Conservation (phyloP, 805 yeast species). For the Cyberlindnera euphorbiiphila region DNA sequence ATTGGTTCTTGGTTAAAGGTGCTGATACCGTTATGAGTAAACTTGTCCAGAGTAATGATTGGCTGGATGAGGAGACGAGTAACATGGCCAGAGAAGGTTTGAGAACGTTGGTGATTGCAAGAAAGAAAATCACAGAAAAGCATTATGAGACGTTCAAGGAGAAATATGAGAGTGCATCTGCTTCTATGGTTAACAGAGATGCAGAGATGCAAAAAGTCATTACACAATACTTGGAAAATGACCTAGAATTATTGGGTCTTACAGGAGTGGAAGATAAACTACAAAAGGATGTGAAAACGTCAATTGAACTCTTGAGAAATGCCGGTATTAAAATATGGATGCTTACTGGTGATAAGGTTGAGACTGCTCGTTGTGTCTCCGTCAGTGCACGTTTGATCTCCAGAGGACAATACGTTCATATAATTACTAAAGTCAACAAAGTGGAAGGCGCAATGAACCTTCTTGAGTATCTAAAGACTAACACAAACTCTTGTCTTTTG, state of each 20-base stretch:
- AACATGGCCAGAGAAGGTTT: constrained; percentile 99
- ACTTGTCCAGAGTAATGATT: constrained; percentile 82
- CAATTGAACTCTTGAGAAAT: constrained; percentile 86
- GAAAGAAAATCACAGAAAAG: constrained; percentile 58
- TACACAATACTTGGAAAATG: constrained; percentile 67
- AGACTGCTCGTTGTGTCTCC: constrained; percentile 96
- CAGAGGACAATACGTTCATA: constrained; percentile 91
- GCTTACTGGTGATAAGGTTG: constrained; percentile 98
- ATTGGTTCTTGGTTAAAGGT: constrained; percentile 89
- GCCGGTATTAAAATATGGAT: constrained; percentile 99
- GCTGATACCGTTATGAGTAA: constrained; percentile 92
- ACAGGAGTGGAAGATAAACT: constrained; percentile 98
- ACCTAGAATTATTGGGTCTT: constrained; percentile 80
- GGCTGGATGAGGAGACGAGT: constrained; percentile 97
- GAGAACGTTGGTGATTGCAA: constrained; percentile 91
- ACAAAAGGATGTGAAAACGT: constrained; percentile 86
- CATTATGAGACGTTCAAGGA: constrained; percentile 59
- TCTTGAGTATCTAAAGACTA: constrained; percentile 65
- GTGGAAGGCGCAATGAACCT: constrained; percentile 67
- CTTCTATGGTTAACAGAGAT: constrained; percentile 80
- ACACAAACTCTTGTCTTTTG: constrained; percentile 62
- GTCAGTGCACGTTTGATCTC: constrained; percentile 91
- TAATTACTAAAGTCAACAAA: constrained; percentile 60
- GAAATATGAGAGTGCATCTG: constrained; percentile 67
- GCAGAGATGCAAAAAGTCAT: constrained; percentile 65